Evolutionary conservation across 2,329 filamentous ascomycete genomes (phyloP).

Genomic region (Nectriaceae sp.): DNA sequence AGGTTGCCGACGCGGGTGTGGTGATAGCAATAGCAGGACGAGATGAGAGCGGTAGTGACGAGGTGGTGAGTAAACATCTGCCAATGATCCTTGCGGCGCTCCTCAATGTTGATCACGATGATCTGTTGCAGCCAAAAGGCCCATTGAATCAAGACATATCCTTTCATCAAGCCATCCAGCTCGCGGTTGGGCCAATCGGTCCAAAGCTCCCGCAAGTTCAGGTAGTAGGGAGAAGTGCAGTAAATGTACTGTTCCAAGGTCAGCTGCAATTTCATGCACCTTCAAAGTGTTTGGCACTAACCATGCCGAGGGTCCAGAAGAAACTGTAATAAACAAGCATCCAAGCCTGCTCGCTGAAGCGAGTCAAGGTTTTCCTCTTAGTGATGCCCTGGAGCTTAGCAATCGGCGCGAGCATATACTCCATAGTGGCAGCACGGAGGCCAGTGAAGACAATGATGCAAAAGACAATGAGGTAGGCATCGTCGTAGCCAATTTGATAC

Average conservation of each 20-base stretch:
- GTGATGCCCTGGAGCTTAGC: slow-evolving; percentile 72
- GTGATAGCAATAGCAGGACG: slow-evolving; percentile 82
- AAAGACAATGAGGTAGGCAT: slow-evolving; percentile 75
- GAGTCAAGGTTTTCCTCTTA: slow-evolving; percentile 73
- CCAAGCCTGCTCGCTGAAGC: slow-evolving; percentile 96
- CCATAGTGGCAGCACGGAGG: slow-evolving; percentile 80
- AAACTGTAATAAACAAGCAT: slow-evolving; percentile 78
- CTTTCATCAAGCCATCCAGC: slow-evolving; percentile 74
- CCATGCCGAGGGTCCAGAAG: slow-evolving; percentile 84
- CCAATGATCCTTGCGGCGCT: slow-evolving; percentile 89
- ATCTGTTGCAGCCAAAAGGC: slow-evolving; percentile 95
- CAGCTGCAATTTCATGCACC: neutral
- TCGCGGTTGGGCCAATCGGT: slow-evolving; percentile 80
- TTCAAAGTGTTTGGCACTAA: slow-evolving; percentile 47
- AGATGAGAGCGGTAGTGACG: slow-evolving; percentile 80
- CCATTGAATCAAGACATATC: slow-evolving; percentile 87
- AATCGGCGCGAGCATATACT: slow-evolving; percentile 80
- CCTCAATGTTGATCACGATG: slow-evolving; percentile 91
- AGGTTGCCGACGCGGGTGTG: slow-evolving; percentile 86
- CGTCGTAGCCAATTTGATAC: slow-evolving; percentile 79
- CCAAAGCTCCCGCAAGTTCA: slow-evolving; percentile 80
- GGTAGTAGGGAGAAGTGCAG: slow-evolving; percentile 74
- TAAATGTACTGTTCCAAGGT: slow-evolving; percentile 68
- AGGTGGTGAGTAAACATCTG: slow-evolving; percentile 97
- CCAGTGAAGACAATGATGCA: slow-evolving; percentile 87